These are phyloP conservation scores for Pulicaria dysenterica DNA, from an alignment of 129 eudicot genomes.

Conservation along the genomic window DNA sequence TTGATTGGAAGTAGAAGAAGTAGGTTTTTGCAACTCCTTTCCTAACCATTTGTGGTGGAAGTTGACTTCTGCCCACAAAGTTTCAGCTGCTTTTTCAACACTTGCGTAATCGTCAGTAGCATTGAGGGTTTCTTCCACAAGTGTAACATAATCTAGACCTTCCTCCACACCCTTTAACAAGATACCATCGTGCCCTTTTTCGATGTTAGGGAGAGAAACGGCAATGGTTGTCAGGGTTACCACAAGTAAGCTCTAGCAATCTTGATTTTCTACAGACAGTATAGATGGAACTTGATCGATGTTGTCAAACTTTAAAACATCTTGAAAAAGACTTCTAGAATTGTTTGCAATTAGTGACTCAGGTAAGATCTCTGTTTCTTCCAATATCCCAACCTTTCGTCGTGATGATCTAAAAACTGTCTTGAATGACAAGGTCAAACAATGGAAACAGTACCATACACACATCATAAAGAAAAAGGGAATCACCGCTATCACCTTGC, in stretches of 20 bases:
- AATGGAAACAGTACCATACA: too few species aligned
- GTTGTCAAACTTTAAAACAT: not conserved
- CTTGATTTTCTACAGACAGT: not conserved
- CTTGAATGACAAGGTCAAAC: too few species aligned
- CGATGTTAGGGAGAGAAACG: conserved; percentile 22
- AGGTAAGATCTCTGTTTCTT: conserved; percentile 24
- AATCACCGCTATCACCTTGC: too few species aligned
- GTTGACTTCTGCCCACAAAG: not conserved
- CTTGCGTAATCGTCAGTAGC: not conserved
- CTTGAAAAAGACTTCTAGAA: conserved; percentile 1
- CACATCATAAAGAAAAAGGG: too few species aligned
- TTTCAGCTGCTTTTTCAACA: not conserved
- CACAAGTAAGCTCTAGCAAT: conserved; percentile 22
- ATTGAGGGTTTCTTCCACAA: conserved; percentile 7
- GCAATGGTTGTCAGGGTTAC: conserved; percentile 33
- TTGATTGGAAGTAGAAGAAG: not conserved
- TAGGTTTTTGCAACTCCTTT: too few species aligned
- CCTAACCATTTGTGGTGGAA: not conserved
- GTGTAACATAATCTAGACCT: conserved; percentile 31
- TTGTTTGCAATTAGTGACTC: conserved; percentile 7
- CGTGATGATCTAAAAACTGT: conserved; percentile 8
- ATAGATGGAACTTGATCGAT: not conserved
- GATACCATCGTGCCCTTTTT: not conserved
- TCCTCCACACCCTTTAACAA: conserved; percentile 20
- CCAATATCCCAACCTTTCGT: conserved; percentile 20